These are phyloP conservation scores for Hymenoscyphus infarciens DNA, from an alignment of 2,329 filamentous ascomycete species.

Conservation along the genomic window DNA sequence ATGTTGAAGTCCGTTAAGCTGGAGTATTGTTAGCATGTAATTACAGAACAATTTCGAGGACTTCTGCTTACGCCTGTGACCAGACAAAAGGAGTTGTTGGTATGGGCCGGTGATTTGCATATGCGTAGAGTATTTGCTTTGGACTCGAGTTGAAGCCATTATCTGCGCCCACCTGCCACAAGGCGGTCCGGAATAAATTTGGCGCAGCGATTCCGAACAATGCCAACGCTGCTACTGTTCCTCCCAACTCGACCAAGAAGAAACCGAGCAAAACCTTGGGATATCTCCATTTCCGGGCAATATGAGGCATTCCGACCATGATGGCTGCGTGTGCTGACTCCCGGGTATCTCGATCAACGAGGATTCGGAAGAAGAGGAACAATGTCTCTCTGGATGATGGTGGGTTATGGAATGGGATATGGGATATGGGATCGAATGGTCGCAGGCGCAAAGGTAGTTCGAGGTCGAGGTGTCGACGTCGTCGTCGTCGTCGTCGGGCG, in stretches of 20 bases:
- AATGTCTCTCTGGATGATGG: not conserved
- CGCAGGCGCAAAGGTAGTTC: constrained; percentile 11
- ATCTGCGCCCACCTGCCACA: constrained; percentile 70
- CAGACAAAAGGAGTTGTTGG: constrained; percentile 66
- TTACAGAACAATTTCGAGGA: not conserved
- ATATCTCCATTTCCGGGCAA: constrained; percentile 43
- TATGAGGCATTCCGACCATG: constrained; percentile 18
- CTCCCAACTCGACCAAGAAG: constrained; percentile 62
- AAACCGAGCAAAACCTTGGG: constrained; percentile 47
- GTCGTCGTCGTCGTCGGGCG: constrained; percentile 17
- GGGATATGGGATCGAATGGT: constrained; percentile 9
- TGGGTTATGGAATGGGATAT: not conserved
- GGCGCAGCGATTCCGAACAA: constrained; percentile 72
- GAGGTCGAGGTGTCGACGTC: constrained; percentile 16
- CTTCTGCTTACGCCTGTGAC: constrained; percentile 61
- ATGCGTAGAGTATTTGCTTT: constrained; percentile 64
- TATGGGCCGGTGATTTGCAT: constrained; percentile 65
- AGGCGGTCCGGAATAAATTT: constrained; percentile 64
- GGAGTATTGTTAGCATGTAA: constrained; percentile 18
- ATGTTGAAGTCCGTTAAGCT: constrained; percentile 75
- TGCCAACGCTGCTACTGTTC: constrained; percentile 62
- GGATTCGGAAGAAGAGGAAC: not conserved
- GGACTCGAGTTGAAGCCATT: constrained; percentile 74
- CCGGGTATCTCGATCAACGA: constrained; percentile 18
- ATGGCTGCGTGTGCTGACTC: constrained; percentile 11